Evolutionary conservation across 2,329 filamentous ascomycete genomes (phyloP).

Genomic region (Xylariaceae sp.): DNA sequence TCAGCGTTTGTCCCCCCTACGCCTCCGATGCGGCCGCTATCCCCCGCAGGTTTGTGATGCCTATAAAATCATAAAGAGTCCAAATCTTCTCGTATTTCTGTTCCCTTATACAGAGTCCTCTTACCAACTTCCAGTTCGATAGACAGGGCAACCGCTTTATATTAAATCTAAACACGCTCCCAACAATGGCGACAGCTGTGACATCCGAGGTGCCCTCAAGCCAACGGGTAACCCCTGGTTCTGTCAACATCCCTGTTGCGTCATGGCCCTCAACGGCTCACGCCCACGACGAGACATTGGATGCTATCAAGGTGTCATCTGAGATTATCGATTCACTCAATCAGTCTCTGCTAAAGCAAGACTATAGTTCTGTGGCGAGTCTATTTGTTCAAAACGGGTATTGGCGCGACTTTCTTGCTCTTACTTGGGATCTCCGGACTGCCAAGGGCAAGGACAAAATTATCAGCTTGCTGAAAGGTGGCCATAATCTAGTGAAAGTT

Average conservation of each 20-base stretch:
- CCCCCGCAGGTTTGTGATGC: too few relatives aligned
- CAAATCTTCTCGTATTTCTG: too few relatives aligned
- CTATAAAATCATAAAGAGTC: too few relatives aligned
- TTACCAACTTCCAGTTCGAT: too few relatives aligned
- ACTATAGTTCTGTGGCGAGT: constrained; percentile 32
- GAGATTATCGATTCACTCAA: constrained; percentile 38
- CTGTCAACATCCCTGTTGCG: constrained; percentile 36
- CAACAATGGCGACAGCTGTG: constrained; percentile 11
- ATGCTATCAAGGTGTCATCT: constrained; percentile 36
- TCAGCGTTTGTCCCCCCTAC: too few relatives aligned
- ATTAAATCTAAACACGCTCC: too few relatives aligned
- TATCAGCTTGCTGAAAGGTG: constrained; percentile 28
- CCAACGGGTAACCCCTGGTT: constrained; percentile 33
- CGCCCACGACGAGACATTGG: constrained; percentile 26
- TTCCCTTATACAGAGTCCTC: too few relatives aligned
- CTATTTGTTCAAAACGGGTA: constrained; percentile 50
- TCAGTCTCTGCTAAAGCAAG: constrained; percentile 30
- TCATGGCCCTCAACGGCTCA: constrained; percentile 37
- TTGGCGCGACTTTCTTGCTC: constrained; percentile 56
- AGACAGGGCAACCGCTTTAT: too few relatives aligned
- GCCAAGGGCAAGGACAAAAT: constrained; percentile 44
- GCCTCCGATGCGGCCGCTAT: too few relatives aligned
- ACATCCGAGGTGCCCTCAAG: constrained; percentile 20
- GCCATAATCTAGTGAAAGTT: constrained; percentile 33
- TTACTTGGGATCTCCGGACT: constrained; percentile 55